A percentile compares a stretch with the other conserved stretches of the same genome.
Evolutionary conservation across 2,329 filamentous ascomycete species (phyloP).

Genomic region (Curvularia lunata): DNA sequence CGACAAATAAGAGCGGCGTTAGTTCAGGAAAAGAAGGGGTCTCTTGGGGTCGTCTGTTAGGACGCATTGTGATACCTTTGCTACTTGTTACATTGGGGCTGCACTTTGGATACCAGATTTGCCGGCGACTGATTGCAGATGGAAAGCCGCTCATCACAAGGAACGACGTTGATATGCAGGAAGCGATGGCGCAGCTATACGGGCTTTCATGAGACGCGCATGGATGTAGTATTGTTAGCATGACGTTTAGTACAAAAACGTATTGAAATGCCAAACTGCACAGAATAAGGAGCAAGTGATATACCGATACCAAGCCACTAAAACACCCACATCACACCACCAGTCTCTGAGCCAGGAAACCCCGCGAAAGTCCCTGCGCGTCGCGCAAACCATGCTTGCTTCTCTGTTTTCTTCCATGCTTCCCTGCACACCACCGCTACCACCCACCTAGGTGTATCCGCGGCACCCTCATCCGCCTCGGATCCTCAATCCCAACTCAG

Average conservation of each 20-base stretch:
- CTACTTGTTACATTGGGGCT: constrained; percentile 14
- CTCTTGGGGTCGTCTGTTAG: constrained; percentile 20
- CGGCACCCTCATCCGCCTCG: neutral
- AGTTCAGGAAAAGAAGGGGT: neutral
- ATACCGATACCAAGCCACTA: neutral
- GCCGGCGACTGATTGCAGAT: neutral
- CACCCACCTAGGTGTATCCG: neutral
- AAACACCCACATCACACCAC: neutral
- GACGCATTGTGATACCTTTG: constrained; percentile 16
- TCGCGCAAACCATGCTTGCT: neutral
- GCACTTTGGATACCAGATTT: constrained; percentile 11
- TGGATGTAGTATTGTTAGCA: neutral
- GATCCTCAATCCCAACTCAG: neutral
- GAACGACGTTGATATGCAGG: constrained; percentile 16
- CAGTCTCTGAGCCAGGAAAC: neutral
- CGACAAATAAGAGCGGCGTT: neutral
- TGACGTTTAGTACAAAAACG: neutral
- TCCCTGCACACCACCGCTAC: neutral
- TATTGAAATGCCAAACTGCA: neutral
- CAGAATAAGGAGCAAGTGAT: neutral
- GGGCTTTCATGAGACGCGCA: constrained; percentile 1
- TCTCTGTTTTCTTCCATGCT: neutral
- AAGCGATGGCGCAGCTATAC: constrained; percentile 13
- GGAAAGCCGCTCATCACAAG: constrained; percentile 2
- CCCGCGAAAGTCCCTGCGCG: neutral